A percentile compares a stretch with the other conserved stretches of the same genome.
Conservation (phyloP, 805 yeast species). For the Saccharomycopsis capsularis region DNA sequence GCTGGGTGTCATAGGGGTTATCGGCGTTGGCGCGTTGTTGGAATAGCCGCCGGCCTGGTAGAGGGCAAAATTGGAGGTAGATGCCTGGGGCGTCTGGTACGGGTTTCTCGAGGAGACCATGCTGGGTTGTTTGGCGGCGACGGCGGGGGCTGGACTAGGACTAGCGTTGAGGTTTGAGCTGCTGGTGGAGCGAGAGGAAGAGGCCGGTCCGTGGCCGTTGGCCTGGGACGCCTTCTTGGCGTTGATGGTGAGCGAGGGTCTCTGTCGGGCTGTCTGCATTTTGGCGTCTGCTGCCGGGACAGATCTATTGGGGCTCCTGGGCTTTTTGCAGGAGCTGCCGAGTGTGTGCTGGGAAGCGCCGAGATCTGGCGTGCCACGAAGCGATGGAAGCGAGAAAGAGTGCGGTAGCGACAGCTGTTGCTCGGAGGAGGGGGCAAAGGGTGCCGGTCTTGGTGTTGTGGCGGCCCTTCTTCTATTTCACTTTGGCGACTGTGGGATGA, state of each 20-base stretch:
- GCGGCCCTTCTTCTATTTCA: too few species aligned
- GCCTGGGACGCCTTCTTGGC: conserved; percentile 12
- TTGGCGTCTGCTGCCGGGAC: too few species aligned
- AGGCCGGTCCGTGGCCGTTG: background rate
- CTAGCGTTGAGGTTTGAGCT: background rate
- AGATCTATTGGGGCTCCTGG: too few species aligned
- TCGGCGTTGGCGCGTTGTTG: conserved; percentile 6
- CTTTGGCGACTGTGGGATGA: too few species aligned
- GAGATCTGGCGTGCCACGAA: too few species aligned
- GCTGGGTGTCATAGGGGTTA: conserved; percentile 10
- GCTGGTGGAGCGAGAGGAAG: background rate
- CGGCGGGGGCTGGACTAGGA: background rate
- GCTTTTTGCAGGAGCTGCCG: too few species aligned
- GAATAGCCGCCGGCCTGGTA: conserved; percentile 9
- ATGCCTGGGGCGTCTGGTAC: conserved; percentile 21
- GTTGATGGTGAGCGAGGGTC: conserved; percentile 20
- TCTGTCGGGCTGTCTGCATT: conserved; percentile 19
- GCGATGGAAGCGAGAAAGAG: too few species aligned
- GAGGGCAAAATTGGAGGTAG: conserved; percentile 16
- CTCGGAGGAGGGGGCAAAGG: too few species aligned
- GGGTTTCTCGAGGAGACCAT: conserved; percentile 7
- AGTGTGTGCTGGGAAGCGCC: too few species aligned
- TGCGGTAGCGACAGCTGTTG: too few species aligned
- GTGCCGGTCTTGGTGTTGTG: too few species aligned
- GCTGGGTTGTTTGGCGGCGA: background rate